Percentiles rank a stretch among this genome's conserved stretches.
phyloP scores from a whole-genome alignment of 805 yeast genomes.

The Zygosaccharomyces bisporus region DNA sequence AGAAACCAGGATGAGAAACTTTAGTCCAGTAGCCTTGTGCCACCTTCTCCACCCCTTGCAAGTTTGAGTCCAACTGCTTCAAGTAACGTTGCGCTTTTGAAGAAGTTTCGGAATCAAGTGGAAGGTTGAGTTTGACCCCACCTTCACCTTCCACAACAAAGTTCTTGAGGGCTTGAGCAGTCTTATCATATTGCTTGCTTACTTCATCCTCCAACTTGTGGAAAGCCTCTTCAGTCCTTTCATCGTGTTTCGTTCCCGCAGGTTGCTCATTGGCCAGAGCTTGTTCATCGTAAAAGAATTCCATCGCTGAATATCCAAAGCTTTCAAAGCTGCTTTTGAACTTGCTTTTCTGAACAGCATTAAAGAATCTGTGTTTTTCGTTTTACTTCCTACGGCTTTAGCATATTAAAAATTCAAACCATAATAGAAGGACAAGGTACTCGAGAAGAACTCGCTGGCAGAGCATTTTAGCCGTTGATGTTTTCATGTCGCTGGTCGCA shows the following conservation, averaged over 20 bases:
- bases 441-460: not conserved
- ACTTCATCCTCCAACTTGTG: conserved; percentile 51
- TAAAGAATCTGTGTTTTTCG: not conserved
- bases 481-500: conserved; percentile 44
- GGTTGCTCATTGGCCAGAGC: conserved; percentile 16
- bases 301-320: conserved; percentile 22
- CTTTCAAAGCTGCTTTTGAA: not conserved
- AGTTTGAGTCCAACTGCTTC: conserved; percentile 67
- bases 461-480: not conserved
- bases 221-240: conserved; percentile 52
- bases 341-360: not conserved
- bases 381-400: not conserved
- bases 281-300: conserved; percentile 31
- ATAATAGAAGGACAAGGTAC: not conserved
- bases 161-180: conserved; percentile 23
- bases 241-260: conserved; percentile 23
- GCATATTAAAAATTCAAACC: not conserved
- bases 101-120: conserved; percentile 23
- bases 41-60: conserved; percentile 67
- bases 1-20: conserved; percentile 27
- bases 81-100: conserved; percentile 56
- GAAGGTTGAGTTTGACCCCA: conserved; percentile 29
- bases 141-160: conserved; percentile 21
- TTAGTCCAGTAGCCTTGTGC: conserved; percentile 48
- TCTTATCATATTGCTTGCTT: conserved; percentile 33